phyloP scores from a whole-genome alignment of 2,329 filamentous ascomycete genomes.

The Biscogniauxia marginata region DNA sequence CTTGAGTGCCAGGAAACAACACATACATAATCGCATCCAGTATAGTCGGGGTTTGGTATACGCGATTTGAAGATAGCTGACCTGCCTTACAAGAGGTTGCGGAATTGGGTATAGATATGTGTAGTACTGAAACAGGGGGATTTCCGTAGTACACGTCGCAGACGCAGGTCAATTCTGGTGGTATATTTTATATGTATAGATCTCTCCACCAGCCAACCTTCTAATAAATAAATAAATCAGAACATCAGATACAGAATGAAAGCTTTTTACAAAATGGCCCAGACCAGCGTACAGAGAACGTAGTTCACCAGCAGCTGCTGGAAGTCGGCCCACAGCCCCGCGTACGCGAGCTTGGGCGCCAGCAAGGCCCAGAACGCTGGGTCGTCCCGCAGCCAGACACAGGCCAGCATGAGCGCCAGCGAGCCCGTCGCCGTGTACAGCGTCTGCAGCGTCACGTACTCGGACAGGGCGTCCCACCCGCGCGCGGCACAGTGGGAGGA shows the following conservation, averaged over 20 bases:
- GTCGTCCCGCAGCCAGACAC: constrained; percentile 3
- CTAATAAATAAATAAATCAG: no score
- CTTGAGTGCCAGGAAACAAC: not conserved
- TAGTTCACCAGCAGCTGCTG: constrained; percentile 5
- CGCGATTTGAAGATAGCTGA: not conserved
- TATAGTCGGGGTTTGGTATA: no score
- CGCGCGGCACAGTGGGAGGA: no score
- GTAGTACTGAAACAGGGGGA: no score
- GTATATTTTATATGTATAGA: no score
- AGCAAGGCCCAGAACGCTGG: constrained; percentile 7
- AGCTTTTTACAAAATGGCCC: not conserved
- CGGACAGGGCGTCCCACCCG: no score
- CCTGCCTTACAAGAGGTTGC: not conserved
- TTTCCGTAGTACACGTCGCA: no score
- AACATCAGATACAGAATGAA: no score
- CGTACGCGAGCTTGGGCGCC: constrained; percentile 8
- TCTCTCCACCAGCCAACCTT: no score
- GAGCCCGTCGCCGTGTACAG: constrained; percentile 7
- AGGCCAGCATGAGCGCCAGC: constrained; percentile 6
- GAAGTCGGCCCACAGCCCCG: constrained; percentile 6
- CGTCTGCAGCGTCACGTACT: constrained; percentile 6
- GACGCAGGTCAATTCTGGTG: no score
- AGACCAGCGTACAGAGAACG: constrained; percentile 1
- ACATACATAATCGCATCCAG: no score
- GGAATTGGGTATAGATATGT: no score